These are phyloP conservation scores for Pseudoscleropodium purum DNA, from an alignment of 225 moss, liverwort and hornwort genomes.

Conservation along the genomic window DNA sequence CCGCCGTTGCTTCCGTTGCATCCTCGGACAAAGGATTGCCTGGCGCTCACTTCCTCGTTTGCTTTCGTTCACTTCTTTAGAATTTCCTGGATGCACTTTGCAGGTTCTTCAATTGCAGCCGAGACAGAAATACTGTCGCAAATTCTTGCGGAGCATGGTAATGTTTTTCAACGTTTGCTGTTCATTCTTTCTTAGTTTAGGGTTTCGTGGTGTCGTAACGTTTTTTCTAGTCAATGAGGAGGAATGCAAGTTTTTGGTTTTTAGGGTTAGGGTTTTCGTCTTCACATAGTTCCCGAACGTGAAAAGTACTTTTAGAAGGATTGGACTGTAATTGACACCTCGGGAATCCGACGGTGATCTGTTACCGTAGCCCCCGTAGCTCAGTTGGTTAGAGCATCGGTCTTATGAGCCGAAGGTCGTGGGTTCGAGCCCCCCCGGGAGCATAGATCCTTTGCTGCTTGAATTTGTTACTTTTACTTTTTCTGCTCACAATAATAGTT, in stretches of 20 bases:
- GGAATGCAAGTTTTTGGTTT: too few relatives aligned
- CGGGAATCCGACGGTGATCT: too few relatives aligned
- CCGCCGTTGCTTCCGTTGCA: not conserved
- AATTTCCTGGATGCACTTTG: not conserved
- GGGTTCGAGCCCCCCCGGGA: slow-evolving; percentile 38
- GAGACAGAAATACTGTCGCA: not conserved
- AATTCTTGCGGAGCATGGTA: not conserved
- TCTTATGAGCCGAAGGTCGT: slow-evolving; percentile 43
- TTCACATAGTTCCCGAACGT: too few relatives aligned
- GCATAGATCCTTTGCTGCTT: not conserved
- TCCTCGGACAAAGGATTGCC: not conserved
- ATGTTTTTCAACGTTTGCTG: too few relatives aligned
- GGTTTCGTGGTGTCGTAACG: too few relatives aligned
- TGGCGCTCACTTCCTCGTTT: not conserved
- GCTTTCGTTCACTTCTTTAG: not conserved
- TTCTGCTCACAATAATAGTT: not conserved
- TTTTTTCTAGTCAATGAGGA: not conserved
- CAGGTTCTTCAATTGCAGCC: not conserved
- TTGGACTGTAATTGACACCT: rapidly evolving
- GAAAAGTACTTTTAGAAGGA: not conserved
- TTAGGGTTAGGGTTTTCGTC: not conserved
- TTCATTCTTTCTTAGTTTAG: not conserved
- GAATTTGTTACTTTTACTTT: not conserved
- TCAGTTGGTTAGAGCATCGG: slow-evolving; percentile 32
- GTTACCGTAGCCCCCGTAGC: slow-evolving; percentile 5